phyloP scores from a whole-genome alignment of 495 filamentous ascomycete species.

The Talaromyces nanjingensis region DNA sequence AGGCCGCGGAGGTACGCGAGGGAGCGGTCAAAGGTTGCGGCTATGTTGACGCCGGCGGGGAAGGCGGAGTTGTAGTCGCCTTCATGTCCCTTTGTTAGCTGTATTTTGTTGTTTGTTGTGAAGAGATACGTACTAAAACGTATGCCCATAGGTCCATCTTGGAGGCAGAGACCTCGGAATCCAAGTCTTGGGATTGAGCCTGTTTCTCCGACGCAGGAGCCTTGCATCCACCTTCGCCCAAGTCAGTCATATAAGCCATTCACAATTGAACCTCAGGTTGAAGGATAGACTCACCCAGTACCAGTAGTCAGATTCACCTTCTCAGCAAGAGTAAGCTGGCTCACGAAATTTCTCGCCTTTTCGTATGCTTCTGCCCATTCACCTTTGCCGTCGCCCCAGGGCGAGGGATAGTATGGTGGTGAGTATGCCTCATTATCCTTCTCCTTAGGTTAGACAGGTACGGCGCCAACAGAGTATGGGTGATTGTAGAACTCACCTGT shows the following conservation, averaged over 20 bases:
- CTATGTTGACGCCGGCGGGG: conserved; percentile 36
- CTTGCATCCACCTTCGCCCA: conserved; percentile 51
- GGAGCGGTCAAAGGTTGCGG: conserved; percentile 61
- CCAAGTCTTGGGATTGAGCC: conserved; percentile 42
- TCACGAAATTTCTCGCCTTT: conserved; percentile 63
- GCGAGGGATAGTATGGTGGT: conserved; percentile 65
- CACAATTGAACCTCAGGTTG: background rate
- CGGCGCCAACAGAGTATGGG: background rate
- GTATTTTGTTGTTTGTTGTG: background rate
- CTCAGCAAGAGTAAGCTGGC: conserved; percentile 67
- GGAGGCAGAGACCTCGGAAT: conserved; percentile 44
- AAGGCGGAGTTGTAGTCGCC: conserved; percentile 48
- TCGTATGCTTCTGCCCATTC: conserved; percentile 65
- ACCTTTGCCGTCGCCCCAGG: conserved; percentile 56
- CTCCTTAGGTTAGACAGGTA: background rate
- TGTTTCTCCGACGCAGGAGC: conserved; percentile 67
- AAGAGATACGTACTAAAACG: conserved; percentile 15
- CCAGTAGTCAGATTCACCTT: conserved; percentile 83
- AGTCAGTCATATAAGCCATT: background rate
- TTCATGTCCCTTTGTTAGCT: background rate
- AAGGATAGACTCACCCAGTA: conserved; percentile 44
- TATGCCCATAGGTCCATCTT: conserved; percentile 49
- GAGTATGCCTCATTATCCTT: conserved; percentile 6
- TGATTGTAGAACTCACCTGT: background rate
- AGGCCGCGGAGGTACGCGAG: conserved; percentile 59